Evolutionary conservation across 345 rosid species (phyloP).

Genomic region (Syzygium grande): DNA sequence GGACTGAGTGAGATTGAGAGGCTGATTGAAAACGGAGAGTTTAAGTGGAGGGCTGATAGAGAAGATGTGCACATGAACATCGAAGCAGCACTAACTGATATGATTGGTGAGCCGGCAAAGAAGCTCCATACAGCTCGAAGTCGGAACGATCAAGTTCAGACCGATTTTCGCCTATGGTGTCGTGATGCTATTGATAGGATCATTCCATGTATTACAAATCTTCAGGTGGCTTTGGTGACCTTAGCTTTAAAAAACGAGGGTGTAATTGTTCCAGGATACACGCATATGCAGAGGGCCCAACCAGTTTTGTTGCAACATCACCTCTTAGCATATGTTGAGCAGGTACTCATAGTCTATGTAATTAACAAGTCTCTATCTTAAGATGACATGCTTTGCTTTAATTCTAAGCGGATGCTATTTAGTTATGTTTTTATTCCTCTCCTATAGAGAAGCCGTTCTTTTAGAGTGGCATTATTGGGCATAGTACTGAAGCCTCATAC

Average conservation of each 20-base stretch:
- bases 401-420: not conserved
- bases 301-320: slow-evolving; percentile 87
- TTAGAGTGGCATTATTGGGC: not conserved
- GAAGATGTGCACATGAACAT: slow-evolving; percentile 99
- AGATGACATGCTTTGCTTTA: not conserved
- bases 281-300: slow-evolving; percentile 94
- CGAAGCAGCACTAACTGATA: slow-evolving; percentile 86
- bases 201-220: slow-evolving; percentile 25
- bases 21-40: slow-evolving; percentile 51
- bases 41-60: slow-evolving; percentile 85
- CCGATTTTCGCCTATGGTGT: slow-evolving; percentile 91
- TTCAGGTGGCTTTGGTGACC: slow-evolving; percentile 62
- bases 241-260: slow-evolving; percentile 62
- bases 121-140: slow-evolving; percentile 94
- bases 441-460: not conserved
- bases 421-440: not conserved
- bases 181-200: slow-evolving; percentile 79
- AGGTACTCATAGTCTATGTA: slow-evolving; percentile 28
- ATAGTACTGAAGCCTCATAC: not conserved
- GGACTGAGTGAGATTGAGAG: slow-evolving; percentile 77
- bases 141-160: slow-evolving; percentile 83
- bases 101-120: slow-evolving; percentile 97
- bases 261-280: slow-evolving; percentile 87
- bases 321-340: slow-evolving; percentile 80
- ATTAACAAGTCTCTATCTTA: not conserved